Evolutionary conservation across 768 basidiomycete species (phyloP), one percentile per base, ranked within the genome.

Genomic region (Podaxis sp.): DNA sequence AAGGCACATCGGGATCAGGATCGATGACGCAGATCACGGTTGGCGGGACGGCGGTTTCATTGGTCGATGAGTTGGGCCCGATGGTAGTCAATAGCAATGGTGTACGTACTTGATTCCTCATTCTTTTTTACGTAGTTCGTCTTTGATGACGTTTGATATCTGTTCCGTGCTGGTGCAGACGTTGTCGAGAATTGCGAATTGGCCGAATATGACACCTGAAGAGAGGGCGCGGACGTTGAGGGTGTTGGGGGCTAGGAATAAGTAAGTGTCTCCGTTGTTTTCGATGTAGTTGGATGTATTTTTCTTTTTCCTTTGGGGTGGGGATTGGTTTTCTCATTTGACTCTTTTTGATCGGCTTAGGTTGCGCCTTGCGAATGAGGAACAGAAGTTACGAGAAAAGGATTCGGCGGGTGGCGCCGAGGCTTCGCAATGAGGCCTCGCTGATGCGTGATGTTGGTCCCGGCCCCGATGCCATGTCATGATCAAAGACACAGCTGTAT

Each of bases 101-200:
- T 12, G 19, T 39, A 38, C 42, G 33, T 33, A 33, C 2, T 33
- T 33, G 33, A 33, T 9, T 33, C 33, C 2, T 2, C 33, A 33
- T 33, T 8, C 2, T 33, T 33, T 9, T 33, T 33, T 33, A 9
- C 33, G 2, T 33, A 9, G 33, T 33, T 33, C 33, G 8, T 33
- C 8, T 30, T 30, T 30, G 30, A 30, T 30, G 30, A 30, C 11
- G 40, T 17, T 22, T 12, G 40, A 1, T 12, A 3, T 42, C 6
- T 15, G 22, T 22, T 22, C 22, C 22, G 22, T 22, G 22, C 22
- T 22, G 40, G 30, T 36, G 12, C 63, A 89, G 87, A 89, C 87
- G 0, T 69, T 88, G 15, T 89, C 87, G 7, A 76, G 87, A 39
- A 87, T 90, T 62, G 79, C 80, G 30, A 88, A 89, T 67, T 90